Conservation (phyloP, 2,329 filamentous ascomycete species). For the Aspergillus floridensis region DNA sequence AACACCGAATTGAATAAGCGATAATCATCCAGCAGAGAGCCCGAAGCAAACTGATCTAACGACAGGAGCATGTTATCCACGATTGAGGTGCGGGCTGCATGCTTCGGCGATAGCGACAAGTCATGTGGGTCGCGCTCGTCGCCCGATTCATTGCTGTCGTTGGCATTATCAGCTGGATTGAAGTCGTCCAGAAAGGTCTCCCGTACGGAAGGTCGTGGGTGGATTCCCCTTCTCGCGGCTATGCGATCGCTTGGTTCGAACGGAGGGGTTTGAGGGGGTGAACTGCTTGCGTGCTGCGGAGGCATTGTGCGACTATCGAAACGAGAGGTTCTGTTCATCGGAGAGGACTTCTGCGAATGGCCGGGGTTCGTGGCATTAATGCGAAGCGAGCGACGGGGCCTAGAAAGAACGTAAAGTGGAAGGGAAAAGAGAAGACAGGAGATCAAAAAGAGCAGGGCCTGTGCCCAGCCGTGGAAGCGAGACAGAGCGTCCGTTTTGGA, state of each 20-base stretch:
- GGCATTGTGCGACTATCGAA: constrained; percentile 25
- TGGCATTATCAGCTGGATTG: constrained; percentile 31
- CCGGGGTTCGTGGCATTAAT: constrained; percentile 6
- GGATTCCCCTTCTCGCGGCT: constrained; percentile 27
- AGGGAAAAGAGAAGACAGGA: not conserved
- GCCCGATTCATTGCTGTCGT: constrained; percentile 35
- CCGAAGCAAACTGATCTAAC: constrained; percentile 72
- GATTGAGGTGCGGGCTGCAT: constrained; percentile 82
- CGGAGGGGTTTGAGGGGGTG: constrained; percentile 43
- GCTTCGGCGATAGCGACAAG: constrained; percentile 71
- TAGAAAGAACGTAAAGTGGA: not conserved
- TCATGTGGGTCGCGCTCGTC: constrained; percentile 62
- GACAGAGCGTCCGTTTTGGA: not conserved
- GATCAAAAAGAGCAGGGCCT: not conserved
- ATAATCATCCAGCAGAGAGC: constrained; percentile 36
- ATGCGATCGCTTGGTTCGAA: constrained; percentile 35
- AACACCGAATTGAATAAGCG: constrained; percentile 42
- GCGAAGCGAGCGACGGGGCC: not conserved
- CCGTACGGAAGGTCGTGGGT: constrained; percentile 35
- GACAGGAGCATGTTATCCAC: constrained; percentile 95
- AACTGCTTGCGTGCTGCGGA: constrained; percentile 29
- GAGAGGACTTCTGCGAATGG: not conserved
- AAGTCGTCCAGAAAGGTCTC: constrained; percentile 42
- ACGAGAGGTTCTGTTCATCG: constrained; percentile 16
- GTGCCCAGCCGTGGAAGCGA: not conserved